Percentiles rank a stretch among this genome's conserved stretches.
Evolutionary conservation across 441 rosid genomes (phyloP).

Genomic region (Arabidopsis lyrata): DNA sequence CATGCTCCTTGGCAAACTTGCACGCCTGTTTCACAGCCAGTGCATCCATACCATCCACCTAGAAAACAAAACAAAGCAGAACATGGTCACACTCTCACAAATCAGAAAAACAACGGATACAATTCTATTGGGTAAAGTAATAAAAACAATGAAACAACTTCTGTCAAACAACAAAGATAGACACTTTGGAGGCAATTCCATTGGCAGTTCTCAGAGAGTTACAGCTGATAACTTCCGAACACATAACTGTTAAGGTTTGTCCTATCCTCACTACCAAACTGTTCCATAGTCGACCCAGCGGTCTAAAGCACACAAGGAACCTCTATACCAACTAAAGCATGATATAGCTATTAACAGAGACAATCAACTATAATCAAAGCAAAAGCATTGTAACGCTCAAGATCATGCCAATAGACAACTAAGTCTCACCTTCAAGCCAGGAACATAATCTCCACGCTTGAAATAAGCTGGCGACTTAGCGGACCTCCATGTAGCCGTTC

Average conservation of each 20-base stretch:
- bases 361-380: background rate
- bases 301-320: background rate
- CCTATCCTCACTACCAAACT: background rate
- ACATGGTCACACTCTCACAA: conserved; percentile 20
- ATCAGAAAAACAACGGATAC: conserved; percentile 1
- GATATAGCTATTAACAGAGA: background rate
- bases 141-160: background rate
- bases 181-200: background rate
- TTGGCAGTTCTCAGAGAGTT: background rate
- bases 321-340: background rate
- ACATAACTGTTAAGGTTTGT: conserved; percentile 1
- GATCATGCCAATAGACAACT: conserved; percentile 9
- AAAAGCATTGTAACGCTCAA: conserved; percentile 6
- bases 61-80: conserved; percentile 35
- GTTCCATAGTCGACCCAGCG: too few species aligned
- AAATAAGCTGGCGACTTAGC: conserved; percentile 91
- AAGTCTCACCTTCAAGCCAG: conserved; percentile 86
- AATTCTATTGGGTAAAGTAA: background rate
- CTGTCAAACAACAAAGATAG: background rate
- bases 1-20: conserved; percentile 92
- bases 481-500: conserved; percentile 97
- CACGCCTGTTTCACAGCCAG: conserved; percentile 97
- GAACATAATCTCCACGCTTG: conserved; percentile 97
- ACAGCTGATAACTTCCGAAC: background rate
- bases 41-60: conserved; percentile 99